Percentiles rank a stretch among this genome's conserved stretches.
These are phyloP conservation scores for Poterioochromonas sp. DNA, from an alignment of 352 stramenopile genomes.

Conservation along the genomic window DNA sequence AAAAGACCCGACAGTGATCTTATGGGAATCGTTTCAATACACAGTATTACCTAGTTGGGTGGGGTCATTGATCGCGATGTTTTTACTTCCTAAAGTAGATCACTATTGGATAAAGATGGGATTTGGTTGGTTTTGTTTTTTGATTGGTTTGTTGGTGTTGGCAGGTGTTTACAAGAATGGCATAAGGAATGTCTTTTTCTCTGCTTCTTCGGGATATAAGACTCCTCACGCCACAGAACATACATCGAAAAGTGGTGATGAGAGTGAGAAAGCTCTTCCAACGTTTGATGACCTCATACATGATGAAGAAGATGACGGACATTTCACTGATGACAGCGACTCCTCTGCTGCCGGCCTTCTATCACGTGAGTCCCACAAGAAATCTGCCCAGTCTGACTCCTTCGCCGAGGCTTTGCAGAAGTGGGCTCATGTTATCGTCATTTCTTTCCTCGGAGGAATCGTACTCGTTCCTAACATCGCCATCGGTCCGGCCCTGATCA, in stretches of 20 bases:
- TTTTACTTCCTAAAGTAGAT: neutral
- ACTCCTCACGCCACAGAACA: neutral
- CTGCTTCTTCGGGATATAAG: neutral
- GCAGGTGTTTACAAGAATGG: neutral
- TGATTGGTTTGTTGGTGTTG: neutral
- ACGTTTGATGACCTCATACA: too few species aligned
- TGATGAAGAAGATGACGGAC: neutral
- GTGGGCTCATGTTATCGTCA: neutral
- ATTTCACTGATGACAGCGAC: neutral
- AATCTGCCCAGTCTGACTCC: neutral
- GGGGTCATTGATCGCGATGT: neutral
- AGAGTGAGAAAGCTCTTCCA: neutral
- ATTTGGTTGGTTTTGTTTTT: neutral
- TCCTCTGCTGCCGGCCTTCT: neutral
- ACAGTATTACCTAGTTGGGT: neutral
- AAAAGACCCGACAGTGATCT: neutral
- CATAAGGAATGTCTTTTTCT: neutral
- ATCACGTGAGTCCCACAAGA: neutral
- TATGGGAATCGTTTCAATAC: constrained; percentile 12
- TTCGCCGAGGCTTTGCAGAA: neutral
- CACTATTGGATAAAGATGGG: neutral
- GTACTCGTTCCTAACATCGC: constrained; percentile 6
- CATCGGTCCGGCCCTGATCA: constrained; percentile 2
- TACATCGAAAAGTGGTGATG: neutral
- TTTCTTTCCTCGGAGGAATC: neutral